A percentile compares a stretch with the other conserved stretches of the same genome.
Evolutionary conservation across 768 basidiomycete species (phyloP).

Genomic region (Lactarius akahatsu): DNA sequence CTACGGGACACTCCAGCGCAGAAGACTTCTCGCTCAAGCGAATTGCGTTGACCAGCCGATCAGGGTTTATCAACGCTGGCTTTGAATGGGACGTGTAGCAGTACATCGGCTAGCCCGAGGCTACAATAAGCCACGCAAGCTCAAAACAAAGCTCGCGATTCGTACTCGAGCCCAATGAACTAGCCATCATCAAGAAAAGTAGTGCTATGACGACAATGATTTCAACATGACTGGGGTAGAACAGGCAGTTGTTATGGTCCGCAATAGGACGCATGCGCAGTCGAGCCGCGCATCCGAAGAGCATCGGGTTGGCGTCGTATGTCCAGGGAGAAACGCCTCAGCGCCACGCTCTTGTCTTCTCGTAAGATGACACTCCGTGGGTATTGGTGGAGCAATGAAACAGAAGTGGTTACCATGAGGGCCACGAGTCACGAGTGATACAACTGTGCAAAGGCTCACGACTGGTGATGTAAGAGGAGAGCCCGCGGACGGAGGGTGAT

Average conservation of each 20-base stretch:
- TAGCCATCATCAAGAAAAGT: conserved; percentile 35
- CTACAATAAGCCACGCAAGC: neutral
- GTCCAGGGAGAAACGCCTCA: conserved; percentile 24
- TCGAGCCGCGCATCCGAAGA: neutral
- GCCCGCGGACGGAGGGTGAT: conserved; percentile 20
- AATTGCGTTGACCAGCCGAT: conserved; percentile 42
- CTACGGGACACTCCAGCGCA: conserved; percentile 52
- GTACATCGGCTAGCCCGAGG: neutral
- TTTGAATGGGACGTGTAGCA: neutral
- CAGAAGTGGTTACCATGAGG: conserved; percentile 32
- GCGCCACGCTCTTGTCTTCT: conserved; percentile 67
- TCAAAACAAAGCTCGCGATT: neutral
- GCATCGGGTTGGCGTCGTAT: neutral
- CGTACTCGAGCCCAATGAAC: conserved; percentile 30
- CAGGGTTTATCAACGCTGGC: neutral
- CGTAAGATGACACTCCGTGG: conserved; percentile 46
- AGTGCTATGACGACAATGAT: conserved; percentile 66
- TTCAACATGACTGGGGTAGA: no score
- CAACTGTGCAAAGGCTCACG: neutral
- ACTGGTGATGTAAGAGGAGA: conserved; percentile 17
- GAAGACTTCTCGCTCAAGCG: conserved; percentile 59
- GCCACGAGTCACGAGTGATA: conserved; percentile 21
- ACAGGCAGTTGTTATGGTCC: conserved; percentile 29
- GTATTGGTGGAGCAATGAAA: conserved; percentile 46
- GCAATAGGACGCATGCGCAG: conserved; percentile 11